These are phyloP conservation scores for Ilex asprella DNA, from an alignment of 257 asterid genomes.

Conservation along the genomic window DNA sequence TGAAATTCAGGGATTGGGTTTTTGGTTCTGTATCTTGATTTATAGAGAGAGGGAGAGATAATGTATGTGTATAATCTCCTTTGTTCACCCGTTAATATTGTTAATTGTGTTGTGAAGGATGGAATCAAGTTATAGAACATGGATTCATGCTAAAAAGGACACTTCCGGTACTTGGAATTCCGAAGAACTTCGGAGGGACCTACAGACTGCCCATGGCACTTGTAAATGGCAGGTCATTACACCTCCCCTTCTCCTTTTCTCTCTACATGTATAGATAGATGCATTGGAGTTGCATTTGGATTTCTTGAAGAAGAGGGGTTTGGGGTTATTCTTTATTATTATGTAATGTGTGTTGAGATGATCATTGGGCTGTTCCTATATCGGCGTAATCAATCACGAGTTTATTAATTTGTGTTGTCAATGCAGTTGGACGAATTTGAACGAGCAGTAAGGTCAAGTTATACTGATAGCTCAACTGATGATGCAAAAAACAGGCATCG, in stretches of 20 bases:
- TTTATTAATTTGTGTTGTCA: not conserved
- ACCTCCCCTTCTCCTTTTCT: too few species aligned
- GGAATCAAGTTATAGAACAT: conserved; percentile 50
- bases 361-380: too few species aligned
- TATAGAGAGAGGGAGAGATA: too few species aligned
- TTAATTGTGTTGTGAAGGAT: conserved; percentile 46
- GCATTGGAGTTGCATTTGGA: too few species aligned
- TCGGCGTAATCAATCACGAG: not conserved
- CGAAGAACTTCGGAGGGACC: not conserved
- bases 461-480: conserved; percentile 36
- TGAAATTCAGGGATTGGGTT: not conserved
- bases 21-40: not conserved
- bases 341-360: too few species aligned
- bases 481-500: conserved; percentile 75
- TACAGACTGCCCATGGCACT: not conserved
- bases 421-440: conserved; percentile 89
- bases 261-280: too few species aligned
- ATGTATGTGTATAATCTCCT: not conserved
- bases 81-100: not conserved
- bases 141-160: not conserved
- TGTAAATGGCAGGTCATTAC: not conserved
- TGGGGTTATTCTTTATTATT: too few species aligned
- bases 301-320: too few species aligned
- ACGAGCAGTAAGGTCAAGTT: conserved; percentile 74
- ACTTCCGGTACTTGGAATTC: not conserved